phyloP scores from a whole-genome alignment of 352 stramenopile genomes.

The Globisporangium cederbergense region DNA sequence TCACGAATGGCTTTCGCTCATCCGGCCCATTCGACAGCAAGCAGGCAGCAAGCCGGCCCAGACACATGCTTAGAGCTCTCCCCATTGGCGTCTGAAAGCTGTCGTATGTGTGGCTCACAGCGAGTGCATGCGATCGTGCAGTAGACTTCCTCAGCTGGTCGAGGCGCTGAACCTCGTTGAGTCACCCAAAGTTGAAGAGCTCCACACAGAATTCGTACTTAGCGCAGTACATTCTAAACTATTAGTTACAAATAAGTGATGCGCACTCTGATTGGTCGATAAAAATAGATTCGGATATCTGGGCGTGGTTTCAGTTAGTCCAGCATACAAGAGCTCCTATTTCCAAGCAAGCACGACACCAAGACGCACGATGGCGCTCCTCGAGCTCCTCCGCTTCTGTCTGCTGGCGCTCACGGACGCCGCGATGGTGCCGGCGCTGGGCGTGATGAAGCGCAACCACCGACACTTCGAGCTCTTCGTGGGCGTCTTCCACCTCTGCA shows the following conservation, averaged over 20 bases:
- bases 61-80: neutral
- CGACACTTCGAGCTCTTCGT: conserved; percentile 89
- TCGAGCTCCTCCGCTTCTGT: conserved; percentile 53
- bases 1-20: neutral
- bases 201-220: neutral
- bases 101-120: neutral
- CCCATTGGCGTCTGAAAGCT: no score
- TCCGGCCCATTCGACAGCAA: no score
- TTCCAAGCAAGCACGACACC: neutral
- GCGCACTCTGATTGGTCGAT: neutral
- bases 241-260: neutral
- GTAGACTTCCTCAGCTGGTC: neutral
- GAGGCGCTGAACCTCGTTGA: neutral
- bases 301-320: neutral
- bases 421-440: conserved; percentile 71
- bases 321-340: neutral
- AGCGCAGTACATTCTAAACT: neutral
- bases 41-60: no score
- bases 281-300: neutral
- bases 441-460: conserved; percentile 77
- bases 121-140: neutral
- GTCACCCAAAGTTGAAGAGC: neutral
- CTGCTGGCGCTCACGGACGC: conserved; percentile 72
- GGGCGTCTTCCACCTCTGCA: conserved; percentile 77
- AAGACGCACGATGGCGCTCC: conserved; percentile 28